phyloP scores from a whole-genome alignment of 192 early-diverging fungal species.

The Kickxella alabastrina region DNA sequence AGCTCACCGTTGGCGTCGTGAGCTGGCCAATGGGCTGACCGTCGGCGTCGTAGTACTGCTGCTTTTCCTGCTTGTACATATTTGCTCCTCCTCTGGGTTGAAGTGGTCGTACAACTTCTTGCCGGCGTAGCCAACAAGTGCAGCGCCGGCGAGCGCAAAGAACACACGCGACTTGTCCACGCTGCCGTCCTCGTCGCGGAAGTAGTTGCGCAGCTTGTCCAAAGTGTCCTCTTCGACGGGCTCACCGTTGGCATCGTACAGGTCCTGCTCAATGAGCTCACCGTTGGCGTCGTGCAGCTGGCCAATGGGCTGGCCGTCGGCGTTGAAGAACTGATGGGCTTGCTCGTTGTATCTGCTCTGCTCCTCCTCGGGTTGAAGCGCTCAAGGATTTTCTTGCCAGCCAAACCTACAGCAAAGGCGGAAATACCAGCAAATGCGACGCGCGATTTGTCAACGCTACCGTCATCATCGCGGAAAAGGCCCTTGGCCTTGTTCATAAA shows the following conservation, averaged over 20 bases:
- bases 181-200: conserved; percentile 20
- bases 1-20: no score
- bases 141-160: conserved; percentile 12
- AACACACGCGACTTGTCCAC: conserved; percentile 25
- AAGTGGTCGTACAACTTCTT: conserved; percentile 29
- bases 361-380: not conserved
- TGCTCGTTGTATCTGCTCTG: no score
- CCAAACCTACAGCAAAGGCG: conserved; percentile 1
- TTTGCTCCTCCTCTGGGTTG: conserved; percentile 4
- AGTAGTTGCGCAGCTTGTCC: conserved; percentile 13
- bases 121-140: conserved; percentile 9
- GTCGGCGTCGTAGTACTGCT: no score
- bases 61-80: not conserved
- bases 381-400: conserved; percentile 3
- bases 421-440: not conserved
- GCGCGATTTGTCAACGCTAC: conserved; percentile 12
- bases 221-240: not conserved
- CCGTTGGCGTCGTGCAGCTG: not conserved
- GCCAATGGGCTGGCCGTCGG: not conserved
- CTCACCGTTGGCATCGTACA: not conserved
- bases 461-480: no score
- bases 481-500: conserved; percentile 7
- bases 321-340: not conserved
- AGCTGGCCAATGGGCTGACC: no score
- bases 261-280: not conserved